Percentiles rank a stretch among this genome's conserved stretches.
phyloP scores from a whole-genome alignment of 257 asterid species.

The Nicotiana paniculata region DNA sequence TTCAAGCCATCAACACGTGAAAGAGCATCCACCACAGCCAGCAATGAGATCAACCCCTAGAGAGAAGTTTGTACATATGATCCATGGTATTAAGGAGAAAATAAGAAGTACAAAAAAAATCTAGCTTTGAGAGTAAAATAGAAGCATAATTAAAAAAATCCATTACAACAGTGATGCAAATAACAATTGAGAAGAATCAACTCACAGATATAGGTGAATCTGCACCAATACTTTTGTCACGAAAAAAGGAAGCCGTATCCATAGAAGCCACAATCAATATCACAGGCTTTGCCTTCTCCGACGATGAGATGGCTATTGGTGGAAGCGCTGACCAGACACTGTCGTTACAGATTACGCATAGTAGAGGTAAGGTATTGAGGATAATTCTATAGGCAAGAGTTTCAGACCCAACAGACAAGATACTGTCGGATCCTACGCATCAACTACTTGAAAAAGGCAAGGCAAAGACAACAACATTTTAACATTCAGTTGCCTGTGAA shows the following conservation, averaged over 20 bases:
- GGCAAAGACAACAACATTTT: not conserved
- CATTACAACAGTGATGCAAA: not conserved
- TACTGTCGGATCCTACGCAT: not conserved
- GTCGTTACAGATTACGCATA: constrained; percentile 69
- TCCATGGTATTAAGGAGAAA: not conserved
- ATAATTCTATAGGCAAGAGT: constrained; percentile 14
- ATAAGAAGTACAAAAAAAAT: constrained; percentile 1
- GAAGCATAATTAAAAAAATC: not conserved
- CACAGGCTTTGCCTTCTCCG: constrained; percentile 51
- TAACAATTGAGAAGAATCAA: constrained; percentile 7
- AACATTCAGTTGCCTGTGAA: not conserved
- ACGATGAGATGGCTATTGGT: constrained; percentile 48
- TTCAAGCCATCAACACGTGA: constrained; percentile 54
- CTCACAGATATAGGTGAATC: constrained; percentile 97
- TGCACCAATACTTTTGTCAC: constrained; percentile 89
- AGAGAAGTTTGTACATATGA: constrained; percentile 9
- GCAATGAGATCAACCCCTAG: constrained; percentile 87
- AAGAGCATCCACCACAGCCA: constrained; percentile 91
- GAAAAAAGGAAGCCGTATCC: constrained; percentile 96
- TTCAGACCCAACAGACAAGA: constrained; percentile 8
- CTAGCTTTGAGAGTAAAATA: not conserved
- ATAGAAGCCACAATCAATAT: constrained; percentile 70
- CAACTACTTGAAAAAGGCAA: not conserved
- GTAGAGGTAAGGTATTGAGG: constrained; percentile 29
- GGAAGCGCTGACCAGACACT: constrained; percentile 99